phyloP scores from a whole-genome alignment of 352 stramenopile genomes.

The Globisporangium irregulare region DNA sequence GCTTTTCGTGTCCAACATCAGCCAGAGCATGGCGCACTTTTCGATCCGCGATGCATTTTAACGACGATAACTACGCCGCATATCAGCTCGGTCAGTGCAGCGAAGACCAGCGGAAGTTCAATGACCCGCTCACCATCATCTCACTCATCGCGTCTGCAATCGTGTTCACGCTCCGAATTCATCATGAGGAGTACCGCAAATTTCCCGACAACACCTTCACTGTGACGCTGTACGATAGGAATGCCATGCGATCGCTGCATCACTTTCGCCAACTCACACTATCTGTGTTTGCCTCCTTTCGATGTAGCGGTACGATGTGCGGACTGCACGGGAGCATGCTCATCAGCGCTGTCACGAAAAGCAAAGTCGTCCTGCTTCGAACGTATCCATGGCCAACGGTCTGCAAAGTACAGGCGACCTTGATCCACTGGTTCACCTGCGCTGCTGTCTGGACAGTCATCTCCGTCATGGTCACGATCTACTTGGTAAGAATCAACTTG shows the following conservation, averaged over 20 bases:
- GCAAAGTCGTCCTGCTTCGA: constrained; percentile 22
- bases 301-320: constrained; percentile 22
- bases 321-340: constrained; percentile 28
- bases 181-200: constrained; percentile 26
- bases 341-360: constrained; percentile 28
- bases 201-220: constrained; percentile 36
- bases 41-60: constrained; percentile 6
- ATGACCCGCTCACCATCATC: constrained; percentile 27
- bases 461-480: constrained; percentile 20
- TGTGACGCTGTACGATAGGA: constrained; percentile 23
- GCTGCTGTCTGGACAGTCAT: constrained; percentile 34
- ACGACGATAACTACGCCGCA: constrained; percentile 24
- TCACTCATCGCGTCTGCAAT: constrained; percentile 23
- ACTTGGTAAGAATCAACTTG: constrained; percentile 8
- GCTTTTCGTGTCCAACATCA: background rate
- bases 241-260: background rate
- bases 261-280: background rate
- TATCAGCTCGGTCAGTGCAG: constrained; percentile 28
- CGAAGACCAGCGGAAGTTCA: constrained; percentile 27
- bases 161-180: constrained; percentile 27
- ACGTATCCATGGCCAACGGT: constrained; percentile 23
- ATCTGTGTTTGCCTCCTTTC: background rate
- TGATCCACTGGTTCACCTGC: constrained; percentile 34
- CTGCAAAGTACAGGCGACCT: constrained; percentile 24
- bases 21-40: background rate